Base-by-base conservation (phyloP, 2,329 filamentous ascomycete genomes). In the Fusarium musae region DNA sequence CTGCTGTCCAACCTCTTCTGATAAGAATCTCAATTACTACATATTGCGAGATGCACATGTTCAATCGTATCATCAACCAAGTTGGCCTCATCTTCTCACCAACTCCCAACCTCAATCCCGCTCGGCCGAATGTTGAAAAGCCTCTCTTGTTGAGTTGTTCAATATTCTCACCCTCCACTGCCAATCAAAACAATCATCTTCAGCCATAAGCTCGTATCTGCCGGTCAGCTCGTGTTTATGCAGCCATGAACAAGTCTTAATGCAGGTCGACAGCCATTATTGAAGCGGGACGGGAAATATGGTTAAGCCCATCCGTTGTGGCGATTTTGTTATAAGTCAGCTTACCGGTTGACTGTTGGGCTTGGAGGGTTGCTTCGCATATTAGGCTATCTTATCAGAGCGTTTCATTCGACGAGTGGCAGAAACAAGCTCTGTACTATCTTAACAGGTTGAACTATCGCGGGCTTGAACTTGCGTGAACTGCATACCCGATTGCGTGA, bases 131-230 rank as follows among this genome's bases (percentile, higher is more conserved):
- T 59, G 32, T 52, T 16, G 40, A 10, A 16, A 28, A 19, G 40
- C 19, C 1, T 23, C 40, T 28, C 11, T 49, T 37, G 54, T 58
- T 50, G 56, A 50, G 42, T 40, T 30, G 30, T 52, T n/a, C 37
- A 56, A 69, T 49, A 44, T 43, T 63, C 30, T 47, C 59, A 39
- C 19, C n/a, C 21, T 17, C 19, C 17, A 34, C 59, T 46, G 23
- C 65, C 66, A 69, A 60, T 70, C 19, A 39, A 13, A 28, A 44
- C 13, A 43, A n/a, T 19, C 6, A 23, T 12, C 9, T 15, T 66
- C 50, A 73, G 70, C 70, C 70, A 70, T 73, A 73, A 72, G 69
- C 70, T 73, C 69, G 65, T 73, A 72, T 72, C 39, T 72, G 69
- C 62, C 46, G 13, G 63, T 30, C 28, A 59, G 62, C 69, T 56